phyloP scores from a whole-genome alignment of 306 rosid species.

The Cicer bijugum region DNA sequence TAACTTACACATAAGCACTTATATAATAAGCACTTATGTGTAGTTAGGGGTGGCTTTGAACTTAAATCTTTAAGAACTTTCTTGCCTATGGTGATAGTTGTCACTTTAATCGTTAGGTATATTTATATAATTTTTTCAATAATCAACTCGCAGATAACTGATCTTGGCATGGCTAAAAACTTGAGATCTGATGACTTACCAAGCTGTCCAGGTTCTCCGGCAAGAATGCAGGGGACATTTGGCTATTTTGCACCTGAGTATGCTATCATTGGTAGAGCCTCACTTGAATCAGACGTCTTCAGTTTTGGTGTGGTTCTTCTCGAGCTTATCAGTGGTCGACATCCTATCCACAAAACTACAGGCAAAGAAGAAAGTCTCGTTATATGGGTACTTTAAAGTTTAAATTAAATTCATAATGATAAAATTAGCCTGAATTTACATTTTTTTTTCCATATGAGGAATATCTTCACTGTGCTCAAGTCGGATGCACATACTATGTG shows the following conservation, averaged over 20 bases:
- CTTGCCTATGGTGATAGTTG: background rate
- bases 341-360: slow-evolving; percentile 75
- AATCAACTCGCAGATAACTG: slow-evolving; percentile 79
- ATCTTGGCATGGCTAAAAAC: slow-evolving; percentile 94
- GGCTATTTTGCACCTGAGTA: slow-evolving; percentile 99
- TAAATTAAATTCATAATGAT: slow-evolving; percentile 9
- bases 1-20: too few relatives aligned
- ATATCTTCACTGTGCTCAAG: slow-evolving; percentile 18
- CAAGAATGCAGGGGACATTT: slow-evolving; percentile 97
- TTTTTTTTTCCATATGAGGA: slow-evolving; percentile 5
- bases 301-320: slow-evolving; percentile 99
- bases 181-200: slow-evolving; percentile 78
- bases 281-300: slow-evolving; percentile 91
- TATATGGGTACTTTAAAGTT: slow-evolving; percentile 73
- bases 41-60: background rate
- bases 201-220: slow-evolving; percentile 89
- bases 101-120: slow-evolving; percentile 18
- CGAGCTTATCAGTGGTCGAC: slow-evolving; percentile 94
- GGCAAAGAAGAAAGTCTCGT: slow-evolving; percentile 95
- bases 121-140: slow-evolving; percentile 23
- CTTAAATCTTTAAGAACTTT: background rate
- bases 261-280: slow-evolving; percentile 88
- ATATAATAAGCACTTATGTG: background rate
- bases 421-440: slow-evolving; percentile 32
- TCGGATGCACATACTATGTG: background rate